phyloP scores from a whole-genome alignment of 257 asterid genomes.

The Lantana camara region DNA sequence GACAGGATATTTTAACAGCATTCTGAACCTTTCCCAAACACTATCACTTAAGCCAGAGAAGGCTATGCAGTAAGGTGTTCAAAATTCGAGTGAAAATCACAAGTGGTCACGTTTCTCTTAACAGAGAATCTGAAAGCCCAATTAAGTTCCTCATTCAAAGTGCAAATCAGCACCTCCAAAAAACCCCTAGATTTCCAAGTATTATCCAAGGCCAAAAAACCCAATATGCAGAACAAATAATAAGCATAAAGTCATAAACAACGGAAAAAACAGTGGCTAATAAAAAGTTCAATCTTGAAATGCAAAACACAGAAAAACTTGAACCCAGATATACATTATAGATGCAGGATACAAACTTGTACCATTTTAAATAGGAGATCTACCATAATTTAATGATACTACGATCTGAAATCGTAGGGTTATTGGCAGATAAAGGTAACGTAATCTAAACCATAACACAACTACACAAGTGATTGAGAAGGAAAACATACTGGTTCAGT shows the following conservation, averaged over 20 bases:
- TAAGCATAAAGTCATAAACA: background rate
- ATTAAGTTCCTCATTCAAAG: too few species aligned
- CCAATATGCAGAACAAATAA: background rate
- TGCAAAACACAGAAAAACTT: conserved; percentile 8
- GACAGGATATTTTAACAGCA: too few species aligned
- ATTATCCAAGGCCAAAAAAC: background rate
- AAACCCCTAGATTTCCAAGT: background rate
- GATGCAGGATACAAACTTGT: background rate
- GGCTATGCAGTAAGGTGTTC: too few species aligned
- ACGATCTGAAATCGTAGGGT: background rate
- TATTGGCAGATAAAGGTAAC: background rate
- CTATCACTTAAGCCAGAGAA: too few species aligned
- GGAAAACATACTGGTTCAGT: conserved; percentile 68
- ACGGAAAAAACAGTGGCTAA: background rate
- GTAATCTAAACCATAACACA: background rate
- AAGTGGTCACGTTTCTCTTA: too few species aligned
- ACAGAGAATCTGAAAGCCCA: too few species aligned
- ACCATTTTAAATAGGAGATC: conserved; percentile 2
- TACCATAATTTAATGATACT: background rate
- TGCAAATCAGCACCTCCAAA: background rate
- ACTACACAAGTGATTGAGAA: conserved; percentile 10
- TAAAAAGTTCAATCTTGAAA: background rate
- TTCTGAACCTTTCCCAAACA: too few species aligned
- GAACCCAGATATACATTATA: background rate
- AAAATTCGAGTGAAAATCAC: too few species aligned